Percentiles rank a stretch among this genome's conserved stretches.
phyloP scores from a whole-genome alignment of 345 rosid species.

The Aethionema arabicum region DNA sequence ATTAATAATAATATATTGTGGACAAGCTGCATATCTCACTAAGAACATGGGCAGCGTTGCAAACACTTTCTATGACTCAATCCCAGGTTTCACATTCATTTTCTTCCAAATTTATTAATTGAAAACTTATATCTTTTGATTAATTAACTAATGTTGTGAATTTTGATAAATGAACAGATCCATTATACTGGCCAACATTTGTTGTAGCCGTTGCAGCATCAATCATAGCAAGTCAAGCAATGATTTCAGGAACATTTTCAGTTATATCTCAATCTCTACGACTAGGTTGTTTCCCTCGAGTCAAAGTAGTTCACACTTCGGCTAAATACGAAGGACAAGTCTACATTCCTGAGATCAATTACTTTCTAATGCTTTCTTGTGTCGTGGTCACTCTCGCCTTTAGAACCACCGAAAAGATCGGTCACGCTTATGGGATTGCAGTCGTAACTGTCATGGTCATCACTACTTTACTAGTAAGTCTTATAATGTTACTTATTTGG shows the following conservation, averaged over 20 bases:
- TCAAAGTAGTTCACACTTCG: slow-evolving; percentile 78
- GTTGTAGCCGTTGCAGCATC: slow-evolving; percentile 73
- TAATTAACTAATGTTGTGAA: too few relatives aligned
- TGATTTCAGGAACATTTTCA: slow-evolving; percentile 75
- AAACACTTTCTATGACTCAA: slow-evolving; percentile 60
- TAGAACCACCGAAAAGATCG: slow-evolving; percentile 57
- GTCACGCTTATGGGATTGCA: slow-evolving; percentile 79
- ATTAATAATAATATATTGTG: slow-evolving; percentile 43
- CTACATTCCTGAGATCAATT: slow-evolving; percentile 83
- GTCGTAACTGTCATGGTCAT: slow-evolving; percentile 66
- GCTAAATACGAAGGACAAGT: slow-evolving; percentile 73
- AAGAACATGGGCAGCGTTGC: slow-evolving; percentile 39
- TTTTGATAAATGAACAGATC: slow-evolving; percentile 39
- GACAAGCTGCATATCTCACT: slow-evolving; percentile 64
- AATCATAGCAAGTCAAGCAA: slow-evolving; percentile 84
- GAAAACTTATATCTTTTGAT: too few relatives aligned
- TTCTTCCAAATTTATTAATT: not conserved
- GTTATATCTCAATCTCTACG: slow-evolving; percentile 59
- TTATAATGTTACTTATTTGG: slow-evolving; percentile 75
- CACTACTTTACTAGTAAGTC: slow-evolving; percentile 56
- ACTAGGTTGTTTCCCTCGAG: slow-evolving; percentile 81
- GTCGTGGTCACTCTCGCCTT: slow-evolving; percentile 52
- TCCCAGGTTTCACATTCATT: slow-evolving; percentile 42
- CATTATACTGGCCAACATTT: slow-evolving; percentile 77
- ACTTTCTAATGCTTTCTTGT: slow-evolving; percentile 67